Base-by-base conservation (phyloP, 371 early-diverging fungal genomes). In the Mucor velutinosus region DNA sequence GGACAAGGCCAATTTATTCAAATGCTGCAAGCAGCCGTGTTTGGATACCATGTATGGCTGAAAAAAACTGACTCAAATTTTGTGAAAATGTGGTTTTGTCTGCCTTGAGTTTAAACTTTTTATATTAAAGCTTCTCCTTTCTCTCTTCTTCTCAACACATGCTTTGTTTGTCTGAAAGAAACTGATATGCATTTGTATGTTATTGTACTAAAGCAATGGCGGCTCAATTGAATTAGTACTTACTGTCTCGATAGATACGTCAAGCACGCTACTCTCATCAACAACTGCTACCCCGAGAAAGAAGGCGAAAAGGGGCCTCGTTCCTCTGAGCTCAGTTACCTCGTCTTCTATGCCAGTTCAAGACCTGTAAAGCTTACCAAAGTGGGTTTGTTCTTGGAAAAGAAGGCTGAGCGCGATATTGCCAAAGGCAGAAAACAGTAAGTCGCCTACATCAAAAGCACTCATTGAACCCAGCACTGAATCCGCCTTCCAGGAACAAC, bases 331-430 rank as follows among this genome's bases (percentile, higher is more conserved):
- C 89, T 97, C 11, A 95, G 97, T 21, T 92, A 94, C 68, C 83
- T 97, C 37, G 86, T 92, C 33, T 97, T 92, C 80, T 97, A 97
- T 76, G 92, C 94, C 29, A 87, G 89, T 49, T 90, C 94, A 59
- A 90, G 95, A 74, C 97, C 97, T 6, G 94, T 92, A 45, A 97
- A 97, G 76, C 85, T 97, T 27, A 87, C 93, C 63, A 97, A 97
- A 71, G 95, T 97, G 47, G 96, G 96, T 63, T 80, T 76, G 17
- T 95, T 90, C 74, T 75, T 97, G 60, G 94, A 94, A 67, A 89
- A 89, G 70, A 86, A 92, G 65, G 86, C 92, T 4, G 79, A 85
- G 53, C 76, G 86, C 51, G 93, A 94, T 72, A 75, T 86, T n/a
- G 79, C 85, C 60, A 90, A 89, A 73, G 82, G 76, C 39, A 76